These are phyloP conservation scores for Wickerhamiella australiensis DNA, from an alignment of 805 yeast genomes.

Conservation along the genomic window DNA sequence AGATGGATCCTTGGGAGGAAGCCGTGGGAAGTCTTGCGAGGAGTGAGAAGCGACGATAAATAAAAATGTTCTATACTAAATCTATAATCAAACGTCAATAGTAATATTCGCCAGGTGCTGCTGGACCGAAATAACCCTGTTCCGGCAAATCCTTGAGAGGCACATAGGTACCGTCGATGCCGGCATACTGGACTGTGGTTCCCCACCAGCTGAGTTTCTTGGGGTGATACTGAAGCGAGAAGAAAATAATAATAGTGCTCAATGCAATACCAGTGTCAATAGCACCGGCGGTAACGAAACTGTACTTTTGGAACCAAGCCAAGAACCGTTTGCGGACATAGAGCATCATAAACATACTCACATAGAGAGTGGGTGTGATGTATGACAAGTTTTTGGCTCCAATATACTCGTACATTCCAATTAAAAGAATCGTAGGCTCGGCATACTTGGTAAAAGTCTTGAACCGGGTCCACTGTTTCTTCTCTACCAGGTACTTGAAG, in stretches of 20 bases:
- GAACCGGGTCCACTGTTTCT: conserved; percentile 18
- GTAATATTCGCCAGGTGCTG: conserved; percentile 17
- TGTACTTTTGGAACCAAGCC: conserved; percentile 43
- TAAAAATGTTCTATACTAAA: not conserved
- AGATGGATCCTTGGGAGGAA: no score
- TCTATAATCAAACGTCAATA: not conserved
- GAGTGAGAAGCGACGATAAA: no score
- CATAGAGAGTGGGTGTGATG: conserved; percentile 15
- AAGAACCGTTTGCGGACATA: conserved; percentile 35
- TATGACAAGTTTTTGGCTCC: conserved; percentile 22
- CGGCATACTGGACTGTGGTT: conserved; percentile 25
- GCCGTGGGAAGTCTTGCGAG: no score
- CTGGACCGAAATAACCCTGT: conserved; percentile 26
- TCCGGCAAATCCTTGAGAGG: conserved; percentile 16
- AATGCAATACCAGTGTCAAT: conserved; percentile 50
- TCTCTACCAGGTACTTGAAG: conserved; percentile 13
- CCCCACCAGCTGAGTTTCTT: conserved; percentile 52
- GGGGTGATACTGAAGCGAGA: conserved; percentile 35
- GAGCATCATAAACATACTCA: conserved; percentile 12
- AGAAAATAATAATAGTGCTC: conserved; percentile 44
- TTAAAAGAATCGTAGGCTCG: conserved; percentile 34
- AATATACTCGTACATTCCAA: conserved; percentile 11
- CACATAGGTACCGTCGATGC: conserved; percentile 16
- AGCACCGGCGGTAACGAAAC: conserved; percentile 43
- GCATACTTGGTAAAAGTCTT: conserved; percentile 28